Base-by-base conservation (phyloP, 139 green algal genomes). In the Yamagishiella unicocca region DNA sequence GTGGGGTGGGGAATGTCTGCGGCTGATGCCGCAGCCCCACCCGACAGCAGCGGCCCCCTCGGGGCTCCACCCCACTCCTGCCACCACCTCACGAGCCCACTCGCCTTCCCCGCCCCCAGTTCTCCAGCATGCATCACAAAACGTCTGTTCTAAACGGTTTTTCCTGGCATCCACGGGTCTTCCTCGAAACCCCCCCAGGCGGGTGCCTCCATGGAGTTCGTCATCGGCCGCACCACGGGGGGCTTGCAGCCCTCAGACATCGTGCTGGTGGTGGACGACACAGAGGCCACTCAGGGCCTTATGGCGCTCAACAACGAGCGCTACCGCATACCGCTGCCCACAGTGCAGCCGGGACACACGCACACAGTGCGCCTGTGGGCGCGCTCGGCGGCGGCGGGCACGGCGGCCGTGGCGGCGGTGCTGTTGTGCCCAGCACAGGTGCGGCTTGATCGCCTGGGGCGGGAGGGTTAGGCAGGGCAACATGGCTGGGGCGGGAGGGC, bases 351-450 rank as follows among this genome's bases (percentile, higher is more conserved):
- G 25, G 87, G 84, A 9, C 25, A 27, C 0, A 27, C 10, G 5
- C 87, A 85, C 55, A 71, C 55, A 25, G 82, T 90, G 64, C 76
- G 76, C 2, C 19, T 92, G 78, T 94, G 91, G 91, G 67, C 90
- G 40, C 40, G 85, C 19, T 71, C 62, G 2, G 22, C 37, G 21
- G 43, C 61, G n/a, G 61, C 91, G 25, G 85, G 68, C 53, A 83
- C 58, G 31, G 75, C 87, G 46, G 25, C 45, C 21, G 68, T 94
- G 58, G 66, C 61, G 3, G 80, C 74, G 10, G 55, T 89, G 40
- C 87, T 94, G 83, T 80, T 73, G 70, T 94, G 91, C 82, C 91
- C 91, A 6, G 87, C 77, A 14, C 77, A 84, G 75, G 75, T 83
- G 75, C 31, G 67, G 35, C 35, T 8, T 14, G 67, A 14, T n/a